phyloP scores from a whole-genome alignment of 768 basidiomycete genomes.

The Grammothele lineata region DNA sequence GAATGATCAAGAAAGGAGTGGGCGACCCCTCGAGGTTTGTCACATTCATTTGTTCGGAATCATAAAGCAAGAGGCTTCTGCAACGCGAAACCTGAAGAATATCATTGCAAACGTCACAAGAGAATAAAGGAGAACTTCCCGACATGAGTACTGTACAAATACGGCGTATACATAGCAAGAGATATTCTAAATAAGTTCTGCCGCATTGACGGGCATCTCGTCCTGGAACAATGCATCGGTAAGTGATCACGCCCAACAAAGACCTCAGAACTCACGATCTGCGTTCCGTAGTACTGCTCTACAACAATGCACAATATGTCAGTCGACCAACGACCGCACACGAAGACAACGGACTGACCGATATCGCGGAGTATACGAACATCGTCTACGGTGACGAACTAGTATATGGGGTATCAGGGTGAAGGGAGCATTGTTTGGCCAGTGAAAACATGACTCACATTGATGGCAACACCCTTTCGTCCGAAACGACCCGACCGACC shows the following conservation, averaged over 20 bases:
- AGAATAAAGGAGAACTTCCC: constrained; percentile 12
- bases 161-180: constrained; percentile 13
- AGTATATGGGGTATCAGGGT: too few species aligned
- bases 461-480: constrained; percentile 98
- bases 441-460: constrained; percentile 64
- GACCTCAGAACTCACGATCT: constrained; percentile 56
- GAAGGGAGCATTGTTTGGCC: too few species aligned
- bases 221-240: constrained; percentile 56
- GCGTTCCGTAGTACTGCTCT: constrained; percentile 97
- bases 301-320: constrained; percentile 1
- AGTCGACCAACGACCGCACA: not conserved
- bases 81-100: not conserved
- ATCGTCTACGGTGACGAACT: constrained; percentile 95
- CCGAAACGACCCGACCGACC: constrained; percentile 99
- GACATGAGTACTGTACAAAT: constrained; percentile 16
- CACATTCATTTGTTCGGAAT: too few species aligned
- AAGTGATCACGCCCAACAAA: not conserved
- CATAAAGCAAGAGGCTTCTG: not conserved
- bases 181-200: constrained; percentile 76
- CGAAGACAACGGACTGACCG: constrained; percentile 44
- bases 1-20: not conserved
- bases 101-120: constrained; percentile 12
- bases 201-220: constrained; percentile 98
- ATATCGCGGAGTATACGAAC: constrained; percentile 97
- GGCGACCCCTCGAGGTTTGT: too few species aligned